Base-by-base conservation (phyloP, 1,139 yeast species). In the Geotrichum citri-aurantii region DNA sequence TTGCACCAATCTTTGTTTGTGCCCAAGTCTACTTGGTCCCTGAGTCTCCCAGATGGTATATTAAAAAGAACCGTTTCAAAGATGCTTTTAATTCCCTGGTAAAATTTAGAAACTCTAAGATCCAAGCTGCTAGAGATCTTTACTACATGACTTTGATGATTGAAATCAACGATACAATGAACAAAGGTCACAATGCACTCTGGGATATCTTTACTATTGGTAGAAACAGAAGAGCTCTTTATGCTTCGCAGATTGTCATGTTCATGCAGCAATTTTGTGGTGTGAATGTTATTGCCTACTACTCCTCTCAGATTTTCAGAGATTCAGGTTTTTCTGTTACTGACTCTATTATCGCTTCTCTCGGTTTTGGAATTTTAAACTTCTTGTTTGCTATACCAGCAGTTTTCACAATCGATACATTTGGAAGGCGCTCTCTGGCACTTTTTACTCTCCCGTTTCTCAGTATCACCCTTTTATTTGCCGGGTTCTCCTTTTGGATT, bases 201-300 rank as follows among this genome's bases (percentile, higher is more conserved):
- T 70, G 78, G 58, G 84, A 91, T 54, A 79, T 85, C 59, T 75
- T 76, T 69, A 79, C 85, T 12, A 78, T 87, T 55, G 81, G 93
- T 71, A 82, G 96, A 77, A 88, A 88, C 73, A 81, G 96, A 74
- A 85, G 90, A 67, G 96, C 93, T 59, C 83, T 90, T 11, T 67
- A 85, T 60, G 96, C 90, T 59, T 83, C 96, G 2, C 86, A 87
- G 81, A 79, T 88, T 63, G 88, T 85, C 63, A 89, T 90, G 84
- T 86, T 88, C 70, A 86, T 87, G 90, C 96, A 90, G 76, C 96
- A 90, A 71, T 87, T 90, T 76, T 89, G 96, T 74, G 96, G 96
- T 68, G 85, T 90, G 69, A 90, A 89, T 68, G 95, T 88, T 57
- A 88, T 90, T 73, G 95, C 96, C 21, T 69, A 68, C 58, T 69